These are phyloP conservation scores for Colletotrichum lupini DNA, from an alignment of 2,329 filamentous ascomycete genomes.

Conservation along the genomic window DNA sequence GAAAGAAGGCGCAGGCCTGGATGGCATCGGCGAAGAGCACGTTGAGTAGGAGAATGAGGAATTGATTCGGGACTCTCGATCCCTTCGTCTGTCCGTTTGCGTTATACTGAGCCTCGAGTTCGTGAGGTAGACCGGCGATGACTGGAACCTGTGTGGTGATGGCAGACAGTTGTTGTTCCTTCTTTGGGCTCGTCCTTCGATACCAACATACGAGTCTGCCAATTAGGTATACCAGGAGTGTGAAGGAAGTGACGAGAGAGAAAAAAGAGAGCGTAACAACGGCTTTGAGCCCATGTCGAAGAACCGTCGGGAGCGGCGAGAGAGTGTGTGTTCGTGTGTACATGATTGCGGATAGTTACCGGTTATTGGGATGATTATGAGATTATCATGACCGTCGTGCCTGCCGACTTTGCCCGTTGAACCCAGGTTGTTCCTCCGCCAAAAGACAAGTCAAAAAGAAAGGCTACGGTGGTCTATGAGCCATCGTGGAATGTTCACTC, in stretches of 20 bases:
- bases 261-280: constrained; percentile 48
- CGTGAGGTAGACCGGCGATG: constrained; percentile 36
- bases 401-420: constrained; percentile 11
- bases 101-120: constrained; percentile 31
- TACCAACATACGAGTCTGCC: constrained; percentile 50
- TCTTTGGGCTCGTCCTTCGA: constrained; percentile 43
- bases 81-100: constrained; percentile 34
- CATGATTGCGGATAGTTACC: not conserved
- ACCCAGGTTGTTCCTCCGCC: not conserved
- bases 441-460: not conserved
- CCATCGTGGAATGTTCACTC: no score
- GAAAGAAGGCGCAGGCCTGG: constrained; percentile 65
- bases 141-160: constrained; percentile 27
- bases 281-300: constrained; percentile 49
- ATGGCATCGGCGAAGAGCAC: constrained; percentile 68
- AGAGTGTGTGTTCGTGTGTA: constrained; percentile 38
- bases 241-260: constrained; percentile 48
- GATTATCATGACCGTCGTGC: constrained; percentile 9
- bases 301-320: constrained; percentile 46
- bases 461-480: no score
- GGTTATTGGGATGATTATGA: not conserved
- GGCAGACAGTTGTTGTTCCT: constrained; percentile 18
- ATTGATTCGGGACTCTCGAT: constrained; percentile 58
- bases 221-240: constrained; percentile 47
- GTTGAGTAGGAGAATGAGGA: constrained; percentile 69